Base-by-base conservation (phyloP, 441 rosid genomes). In the Adansonia madagascariensis region DNA sequence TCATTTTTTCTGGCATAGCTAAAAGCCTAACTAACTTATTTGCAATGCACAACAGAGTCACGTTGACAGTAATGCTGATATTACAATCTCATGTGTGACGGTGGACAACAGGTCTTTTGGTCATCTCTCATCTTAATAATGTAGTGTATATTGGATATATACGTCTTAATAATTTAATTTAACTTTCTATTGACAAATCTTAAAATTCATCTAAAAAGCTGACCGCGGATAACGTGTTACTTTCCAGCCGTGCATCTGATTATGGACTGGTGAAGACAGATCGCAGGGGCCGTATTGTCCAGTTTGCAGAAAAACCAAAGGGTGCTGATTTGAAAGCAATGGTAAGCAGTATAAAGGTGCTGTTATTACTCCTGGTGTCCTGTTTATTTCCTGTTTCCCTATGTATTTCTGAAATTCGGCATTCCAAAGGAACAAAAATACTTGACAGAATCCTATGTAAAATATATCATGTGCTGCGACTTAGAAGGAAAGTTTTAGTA, bases 221-320 rank as follows among this genome's bases (percentile, higher is more conserved):
- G 63, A 18, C 44, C 5, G 24, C 74, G 53, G 60, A 5, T 80
- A 71, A 53, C 17, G 15, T 3, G 4, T 17, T 55, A 60, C 73
- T 78, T 81, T 79, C 62, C 86, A 96, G 99, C 83, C 98, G 97
- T 49, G 97, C 98, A 78, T 91, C 97, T 27, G 95, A 94, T 63
- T 96, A 86, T 84, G 98, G 99, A 81, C 80, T 94, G 88, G 89
- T 96, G 85, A 94, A 94, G 81, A 78, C 90, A 55, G 98, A 92
- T 68, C 80, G 86, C 81, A 83, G 82, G 55, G 97, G 98, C 15
- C 86, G 80, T 75, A 78, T 96, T 17, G 73, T 86, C 74, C 90
- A 94, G 39, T 96, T 96, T 76, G 84, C 92, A 66, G 97, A 96
- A 80, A 96, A 96, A 82, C 99, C 99, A 56, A 88, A 56, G 73